Evolutionary conservation across 2,329 filamentous ascomycete species (phyloP).

Genomic region (Fusarium verticillioides): DNA sequence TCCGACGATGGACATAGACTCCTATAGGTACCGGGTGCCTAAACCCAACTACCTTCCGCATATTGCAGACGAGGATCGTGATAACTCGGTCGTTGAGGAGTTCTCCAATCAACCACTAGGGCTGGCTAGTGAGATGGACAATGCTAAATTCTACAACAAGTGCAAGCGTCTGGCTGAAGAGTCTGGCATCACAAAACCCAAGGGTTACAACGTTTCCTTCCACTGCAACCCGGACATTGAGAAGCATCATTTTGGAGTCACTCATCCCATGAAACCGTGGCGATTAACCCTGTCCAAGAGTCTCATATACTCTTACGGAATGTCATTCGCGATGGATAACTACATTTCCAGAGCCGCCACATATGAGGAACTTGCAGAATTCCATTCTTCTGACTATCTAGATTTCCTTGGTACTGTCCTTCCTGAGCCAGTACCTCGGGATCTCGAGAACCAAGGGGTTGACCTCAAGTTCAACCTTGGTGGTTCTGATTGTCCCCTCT

Average conservation of each 20-base stretch:
- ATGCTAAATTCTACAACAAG: constrained; percentile 67
- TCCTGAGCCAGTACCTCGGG: constrained; percentile 70
- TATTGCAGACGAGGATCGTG: constrained; percentile 61
- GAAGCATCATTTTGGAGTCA: constrained; percentile 95
- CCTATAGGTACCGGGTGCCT: constrained; percentile 64
- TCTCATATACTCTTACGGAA: constrained; percentile 91
- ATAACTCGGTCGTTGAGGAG: constrained; percentile 63
- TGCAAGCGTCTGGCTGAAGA: constrained; percentile 67
- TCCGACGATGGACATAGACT: constrained; percentile 53
- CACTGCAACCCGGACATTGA: constrained; percentile 96
- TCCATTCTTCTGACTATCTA: constrained; percentile 90
- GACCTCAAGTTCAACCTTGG: constrained; percentile 84
- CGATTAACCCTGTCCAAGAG: constrained; percentile 94
- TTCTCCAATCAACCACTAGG: constrained; percentile 61
- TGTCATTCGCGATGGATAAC: constrained; percentile 97
- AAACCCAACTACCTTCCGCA: constrained; percentile 71
- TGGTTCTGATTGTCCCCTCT: constrained; percentile 94
- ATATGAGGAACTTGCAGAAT: constrained; percentile 86
- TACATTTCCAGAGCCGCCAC: constrained; percentile 87
- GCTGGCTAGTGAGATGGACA: constrained; percentile 63
- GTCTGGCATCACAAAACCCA: constrained; percentile 80
- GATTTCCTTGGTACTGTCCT: constrained; percentile 83
- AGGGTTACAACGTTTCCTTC: constrained; percentile 92
- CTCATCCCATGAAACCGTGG: constrained; percentile 99
- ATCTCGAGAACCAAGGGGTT: constrained; percentile 72